Evolutionary conservation across 768 basidiomycete species (phyloP).

Genomic region (Megacollybia marginata): DNA sequence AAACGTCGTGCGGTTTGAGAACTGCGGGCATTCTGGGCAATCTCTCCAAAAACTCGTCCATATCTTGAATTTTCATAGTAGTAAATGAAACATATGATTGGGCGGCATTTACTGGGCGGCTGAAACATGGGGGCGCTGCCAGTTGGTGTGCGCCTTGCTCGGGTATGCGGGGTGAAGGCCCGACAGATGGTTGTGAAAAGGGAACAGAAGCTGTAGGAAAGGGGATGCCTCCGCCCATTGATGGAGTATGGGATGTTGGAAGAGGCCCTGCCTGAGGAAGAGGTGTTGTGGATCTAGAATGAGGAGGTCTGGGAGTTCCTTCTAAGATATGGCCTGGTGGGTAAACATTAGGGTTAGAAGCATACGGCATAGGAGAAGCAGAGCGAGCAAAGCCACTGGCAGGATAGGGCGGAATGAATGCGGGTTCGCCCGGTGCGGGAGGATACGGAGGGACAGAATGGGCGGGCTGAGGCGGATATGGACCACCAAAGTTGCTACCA

Average conservation of each 20-base stretch:
- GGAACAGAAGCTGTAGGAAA: neutral
- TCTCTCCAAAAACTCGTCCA: constrained; percentile 65
- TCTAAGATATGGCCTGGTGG: constrained; percentile 51
- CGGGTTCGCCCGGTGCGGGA: neutral
- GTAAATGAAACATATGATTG: constrained; percentile 66
- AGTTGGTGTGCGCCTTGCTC: constrained; percentile 28
- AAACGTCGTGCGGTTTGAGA: constrained; percentile 70
- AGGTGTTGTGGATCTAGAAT: constrained; percentile 29
- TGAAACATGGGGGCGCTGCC: constrained; percentile 65
- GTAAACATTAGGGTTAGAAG: constrained; percentile 31
- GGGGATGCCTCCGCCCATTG: constrained; percentile 10
- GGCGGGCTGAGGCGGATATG: constrained; percentile 12
- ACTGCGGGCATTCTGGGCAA: constrained; percentile 68
- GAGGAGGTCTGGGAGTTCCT: constrained; percentile 37
- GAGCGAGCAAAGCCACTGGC: constrained; percentile 15
- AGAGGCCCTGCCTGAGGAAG: constrained; percentile 21
- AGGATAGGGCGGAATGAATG: too few species aligned
- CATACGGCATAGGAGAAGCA: constrained; percentile 7
- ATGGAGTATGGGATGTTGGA: neutral
- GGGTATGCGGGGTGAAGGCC: constrained; percentile 27
- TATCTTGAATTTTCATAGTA: constrained; percentile 62
- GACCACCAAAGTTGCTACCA: constrained; percentile 17
- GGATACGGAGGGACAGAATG: neutral
- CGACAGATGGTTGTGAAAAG: constrained; percentile 1
- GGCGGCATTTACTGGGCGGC: constrained; percentile 60